phyloP scores from a whole-genome alignment of 495 filamentous ascomycete genomes.

The Umbilicaria muhlenbergii region DNA sequence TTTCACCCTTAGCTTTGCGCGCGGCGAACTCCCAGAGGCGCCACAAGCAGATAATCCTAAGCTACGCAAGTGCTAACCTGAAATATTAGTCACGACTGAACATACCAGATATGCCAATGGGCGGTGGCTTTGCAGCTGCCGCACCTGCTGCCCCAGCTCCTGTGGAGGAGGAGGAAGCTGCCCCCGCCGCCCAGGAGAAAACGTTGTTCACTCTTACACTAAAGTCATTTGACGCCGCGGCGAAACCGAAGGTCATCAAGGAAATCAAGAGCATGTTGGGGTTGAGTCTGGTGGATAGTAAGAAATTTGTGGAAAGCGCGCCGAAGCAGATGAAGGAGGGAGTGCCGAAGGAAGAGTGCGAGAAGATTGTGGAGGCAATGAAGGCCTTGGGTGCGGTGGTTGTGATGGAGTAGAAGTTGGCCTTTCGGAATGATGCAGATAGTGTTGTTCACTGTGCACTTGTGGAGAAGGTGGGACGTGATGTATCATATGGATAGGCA shows the following conservation, averaged over 20 bases:
- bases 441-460: no score
- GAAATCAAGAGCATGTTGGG: constrained; percentile 95
- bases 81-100: constrained; percentile 69
- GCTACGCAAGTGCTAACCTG: constrained; percentile 1
- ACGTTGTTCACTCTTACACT: constrained; percentile 95
- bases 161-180: constrained; percentile 71
- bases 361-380: constrained; percentile 92
- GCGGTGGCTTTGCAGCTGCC: constrained; percentile 61
- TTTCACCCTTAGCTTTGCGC: constrained; percentile 4
- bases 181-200: constrained; percentile 77
- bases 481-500: no score
- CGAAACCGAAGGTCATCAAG: constrained; percentile 99
- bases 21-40: neutral
- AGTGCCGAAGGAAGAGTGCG: constrained; percentile 92
- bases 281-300: constrained; percentile 92
- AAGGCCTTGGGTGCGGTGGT: constrained; percentile 84
- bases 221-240: constrained; percentile 63
- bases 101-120: constrained; percentile 93
- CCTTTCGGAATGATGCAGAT: neutral
- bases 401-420: constrained; percentile 58
- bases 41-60: neutral
- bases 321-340: constrained; percentile 98
- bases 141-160: constrained; percentile 48
- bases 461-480: no score
- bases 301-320: constrained; percentile 98